Base-by-base conservation (phyloP, 2,329 filamentous ascomycete species). In the Pseudogymnoascus sp. region DNA sequence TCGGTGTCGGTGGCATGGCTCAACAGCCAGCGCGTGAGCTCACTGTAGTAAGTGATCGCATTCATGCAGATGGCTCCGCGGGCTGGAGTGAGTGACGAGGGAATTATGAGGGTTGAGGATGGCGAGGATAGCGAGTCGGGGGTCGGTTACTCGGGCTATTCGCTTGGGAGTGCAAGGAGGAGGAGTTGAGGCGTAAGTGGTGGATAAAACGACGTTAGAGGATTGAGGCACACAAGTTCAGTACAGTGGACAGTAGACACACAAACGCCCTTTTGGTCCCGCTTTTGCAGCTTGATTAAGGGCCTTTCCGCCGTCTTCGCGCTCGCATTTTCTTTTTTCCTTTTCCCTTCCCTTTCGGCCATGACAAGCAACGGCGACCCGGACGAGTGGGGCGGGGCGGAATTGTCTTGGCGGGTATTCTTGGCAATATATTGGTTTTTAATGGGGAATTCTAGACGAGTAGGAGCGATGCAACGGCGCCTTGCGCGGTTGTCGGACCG, bases 1-100 rank as follows among this genome's bases (percentile, higher is more conserved):
- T 71, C 66, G 54, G 63, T 60, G 25, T 68, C 67, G 38, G 64
- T 68, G 65, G 67, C 71, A 72, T 72, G 67, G 62, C 67, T 66
- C 65, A 68, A 64, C 58, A 69, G 58, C 70, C 69, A 71, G 64
- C 67, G 68, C 63, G 69, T 62, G 64, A 69, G 64, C 65, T 67
- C 64, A 68, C 72, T 61, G 67, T 69, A 28, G 67, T 67, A 64
- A 67, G 59, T 30, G 57, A 39, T 58, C 64, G 70, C 69, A 66
- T 71, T 71, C 71, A 73, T 73, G 65, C 70, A 69, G 63, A 62
- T 58, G 57, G 37, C 47, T 58, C 32, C 30, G n/a, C 7, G 30
- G 12, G 57, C 32, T n/a, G 57, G 37, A 58, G 57, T 28, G 50
- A 4, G 37, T 37, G 57, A 38, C 18, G 32, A 58, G 37, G 14